Conservation (phyloP, 169 alveolate genomes). For the Babesia sp. region DNA sequence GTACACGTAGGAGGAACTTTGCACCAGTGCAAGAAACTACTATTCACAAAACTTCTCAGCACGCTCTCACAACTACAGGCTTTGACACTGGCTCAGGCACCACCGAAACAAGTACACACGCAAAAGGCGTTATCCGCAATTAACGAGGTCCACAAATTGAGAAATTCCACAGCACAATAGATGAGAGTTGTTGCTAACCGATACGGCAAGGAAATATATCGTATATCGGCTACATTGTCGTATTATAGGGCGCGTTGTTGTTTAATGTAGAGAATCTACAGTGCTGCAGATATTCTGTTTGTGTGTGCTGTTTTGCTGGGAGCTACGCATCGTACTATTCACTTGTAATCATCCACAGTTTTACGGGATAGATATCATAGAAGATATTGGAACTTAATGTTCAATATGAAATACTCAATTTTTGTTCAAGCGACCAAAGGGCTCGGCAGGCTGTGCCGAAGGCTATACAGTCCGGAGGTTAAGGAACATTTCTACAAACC, state of each 20-base stretch:
- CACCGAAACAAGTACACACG: not conserved
- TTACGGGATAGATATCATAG: no score
- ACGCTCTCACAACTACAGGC: constrained; percentile 47
- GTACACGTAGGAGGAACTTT: constrained; percentile 61
- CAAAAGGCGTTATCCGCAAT: constrained; percentile 1
- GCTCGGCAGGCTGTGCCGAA: constrained; percentile 16
- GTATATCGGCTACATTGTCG: not conserved
- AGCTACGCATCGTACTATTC: no score
- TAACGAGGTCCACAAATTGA: constrained; percentile 6
- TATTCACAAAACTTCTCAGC: constrained; percentile 32
- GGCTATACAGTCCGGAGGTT: constrained; percentile 83
- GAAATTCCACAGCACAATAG: constrained; percentile 8
- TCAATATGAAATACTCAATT: not conserved
- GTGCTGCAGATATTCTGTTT: not conserved
- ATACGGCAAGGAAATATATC: not conserved
- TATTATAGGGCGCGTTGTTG: not conserved
- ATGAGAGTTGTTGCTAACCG: not conserved
- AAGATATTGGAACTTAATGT: not conserved
- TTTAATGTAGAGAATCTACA: not conserved
- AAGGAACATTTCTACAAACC: constrained; percentile 92
- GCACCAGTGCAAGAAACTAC: constrained; percentile 55
- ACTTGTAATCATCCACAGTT: no score
- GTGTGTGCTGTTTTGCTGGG: no score
- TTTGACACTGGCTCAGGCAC: constrained; percentile 6
- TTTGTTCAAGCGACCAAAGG: not conserved